phyloP scores from a whole-genome alignment of 495 filamentous ascomycete genomes.

The Aspergillus incahuasiensis region DNA sequence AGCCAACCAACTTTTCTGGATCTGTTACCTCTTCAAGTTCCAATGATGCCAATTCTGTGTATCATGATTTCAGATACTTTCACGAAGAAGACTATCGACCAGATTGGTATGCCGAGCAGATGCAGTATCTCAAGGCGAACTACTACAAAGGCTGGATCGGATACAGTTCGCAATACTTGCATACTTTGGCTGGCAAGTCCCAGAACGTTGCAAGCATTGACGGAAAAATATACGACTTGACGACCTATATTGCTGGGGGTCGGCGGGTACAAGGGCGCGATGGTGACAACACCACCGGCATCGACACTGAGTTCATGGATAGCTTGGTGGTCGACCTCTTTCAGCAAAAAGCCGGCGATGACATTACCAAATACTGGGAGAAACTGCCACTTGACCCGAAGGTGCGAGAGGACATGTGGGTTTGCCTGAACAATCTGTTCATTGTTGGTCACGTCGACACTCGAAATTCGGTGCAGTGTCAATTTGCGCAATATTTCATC shows the following conservation, averaged over 20 bases:
- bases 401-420: slow-evolving; percentile 63
- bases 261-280: slow-evolving; percentile 53
- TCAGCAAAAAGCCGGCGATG: slow-evolving; percentile 65
- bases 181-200: slow-evolving; percentile 59
- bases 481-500: slow-evolving; percentile 86
- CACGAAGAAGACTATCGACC: slow-evolving; percentile 79
- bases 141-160: slow-evolving; percentile 89
- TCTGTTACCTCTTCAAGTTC: slow-evolving; percentile 57
- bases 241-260: slow-evolving; percentile 75
- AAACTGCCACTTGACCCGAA: slow-evolving; percentile 51
- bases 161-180: slow-evolving; percentile 74
- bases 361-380: slow-evolving; percentile 82
- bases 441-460: slow-evolving; percentile 92
- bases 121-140: slow-evolving; percentile 65
- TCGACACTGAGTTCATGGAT: slow-evolving; percentile 80
- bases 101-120: slow-evolving; percentile 88
- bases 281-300: slow-evolving; percentile 45
- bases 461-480: slow-evolving; percentile 77
- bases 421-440: slow-evolving; percentile 93
- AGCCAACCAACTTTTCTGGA: slow-evolving; percentile 66
- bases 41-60: slow-evolving; percentile 68
- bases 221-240: slow-evolving; percentile 84
- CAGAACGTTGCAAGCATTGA: slow-evolving; percentile 75
- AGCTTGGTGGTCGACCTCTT: slow-evolving; percentile 70
- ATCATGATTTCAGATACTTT: slow-evolving; percentile 89